These are phyloP conservation scores for Grosmannia serpens DNA, from an alignment of 2,329 filamentous ascomycete species.

Conservation along the genomic window DNA sequence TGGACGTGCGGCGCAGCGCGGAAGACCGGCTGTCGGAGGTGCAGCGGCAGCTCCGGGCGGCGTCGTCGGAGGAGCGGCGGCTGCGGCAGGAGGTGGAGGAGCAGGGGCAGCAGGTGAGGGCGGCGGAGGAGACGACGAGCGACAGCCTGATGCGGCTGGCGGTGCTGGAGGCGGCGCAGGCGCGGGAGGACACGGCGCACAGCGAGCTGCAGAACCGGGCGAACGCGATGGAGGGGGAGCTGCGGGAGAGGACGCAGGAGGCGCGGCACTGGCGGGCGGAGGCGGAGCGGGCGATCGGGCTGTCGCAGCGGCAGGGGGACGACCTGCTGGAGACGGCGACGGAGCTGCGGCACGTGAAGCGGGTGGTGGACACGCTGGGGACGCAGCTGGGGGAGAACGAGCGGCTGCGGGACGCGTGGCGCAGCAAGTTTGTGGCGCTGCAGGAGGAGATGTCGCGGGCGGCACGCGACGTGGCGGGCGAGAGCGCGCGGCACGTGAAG, in stretches of 20 bases:
- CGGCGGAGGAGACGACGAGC: constrained; percentile 41
- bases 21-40: constrained; percentile 64
- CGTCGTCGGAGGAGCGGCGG: constrained; percentile 62
- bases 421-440: constrained; percentile 70
- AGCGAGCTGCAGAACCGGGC: constrained; percentile 45
- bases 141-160: constrained; percentile 50
- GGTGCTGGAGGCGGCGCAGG: constrained; percentile 57
- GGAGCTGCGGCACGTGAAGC: constrained; percentile 63
- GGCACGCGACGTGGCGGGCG: constrained; percentile 67
- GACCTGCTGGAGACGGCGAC: constrained; percentile 37
- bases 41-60: constrained; percentile 56
- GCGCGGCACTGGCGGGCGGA: constrained; percentile 50
- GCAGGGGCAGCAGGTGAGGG: constrained; percentile 54
- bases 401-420: constrained; percentile 71
- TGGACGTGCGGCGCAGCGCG: constrained; percentile 49
- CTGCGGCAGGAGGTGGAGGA: constrained; percentile 57
- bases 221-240: constrained; percentile 40
- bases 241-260: constrained; percentile 44
- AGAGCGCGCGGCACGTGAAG: constrained; percentile 68
- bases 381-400: constrained; percentile 78
- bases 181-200: constrained; percentile 40
- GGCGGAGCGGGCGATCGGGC: constrained; percentile 45
- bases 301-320: constrained; percentile 34
- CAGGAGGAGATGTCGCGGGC: constrained; percentile 79
- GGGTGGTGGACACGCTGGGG: constrained; percentile 60